Percentiles rank a stretch among this genome's conserved stretches.
These are phyloP conservation scores for Serendipita vermifera DNA, from an alignment of 768 basidiomycete genomes.

Conservation along the genomic window DNA sequence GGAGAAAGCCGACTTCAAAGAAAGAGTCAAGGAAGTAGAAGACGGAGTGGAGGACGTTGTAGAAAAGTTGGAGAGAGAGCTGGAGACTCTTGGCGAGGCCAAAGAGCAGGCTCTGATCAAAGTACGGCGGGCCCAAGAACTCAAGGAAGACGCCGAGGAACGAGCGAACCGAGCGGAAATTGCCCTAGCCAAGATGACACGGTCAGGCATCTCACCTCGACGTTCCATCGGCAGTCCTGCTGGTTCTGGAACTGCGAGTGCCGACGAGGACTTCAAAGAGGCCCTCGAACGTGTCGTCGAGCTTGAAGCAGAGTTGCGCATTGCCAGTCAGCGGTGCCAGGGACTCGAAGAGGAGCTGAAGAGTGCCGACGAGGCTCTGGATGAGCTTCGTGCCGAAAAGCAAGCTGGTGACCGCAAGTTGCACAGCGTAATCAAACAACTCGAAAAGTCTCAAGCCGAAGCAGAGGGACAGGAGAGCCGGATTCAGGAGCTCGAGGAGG, in stretches of 20 bases:
- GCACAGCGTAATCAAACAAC: slow-evolving; percentile 17
- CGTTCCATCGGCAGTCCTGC: background rate
- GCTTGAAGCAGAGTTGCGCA: slow-evolving; percentile 34
- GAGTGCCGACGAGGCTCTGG: slow-evolving; percentile 36
- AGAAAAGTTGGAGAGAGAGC: slow-evolving; percentile 45
- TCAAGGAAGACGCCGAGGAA: slow-evolving; percentile 45
- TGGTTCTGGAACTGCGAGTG: background rate
- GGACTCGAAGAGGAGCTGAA: slow-evolving; percentile 26
- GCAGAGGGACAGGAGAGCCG: slow-evolving; percentile 18
- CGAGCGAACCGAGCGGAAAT: slow-evolving; percentile 31
- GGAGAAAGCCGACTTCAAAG: slow-evolving; percentile 60
- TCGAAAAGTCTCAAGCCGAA: slow-evolving; percentile 17
- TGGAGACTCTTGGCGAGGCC: slow-evolving; percentile 42
- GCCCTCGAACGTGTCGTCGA: slow-evolving; percentile 41
- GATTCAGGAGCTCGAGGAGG: slow-evolving; percentile 19
- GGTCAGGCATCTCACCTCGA: slow-evolving; percentile 34
- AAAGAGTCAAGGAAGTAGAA: slow-evolving; percentile 59
- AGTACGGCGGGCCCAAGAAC: slow-evolving; percentile 36
- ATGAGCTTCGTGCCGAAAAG: slow-evolving; percentile 35
- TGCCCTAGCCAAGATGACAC: slow-evolving; percentile 41
- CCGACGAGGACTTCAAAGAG: slow-evolving; percentile 35
- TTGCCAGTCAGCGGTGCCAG: background rate
- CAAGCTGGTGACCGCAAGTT: slow-evolving; percentile 22
- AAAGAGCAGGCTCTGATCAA: slow-evolving; percentile 24
- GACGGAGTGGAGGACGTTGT: slow-evolving; percentile 55